Base-by-base conservation (phyloP, 1,284 basidiomycete genomes). In the Apiotrichum mycotoxinovorans region DNA sequence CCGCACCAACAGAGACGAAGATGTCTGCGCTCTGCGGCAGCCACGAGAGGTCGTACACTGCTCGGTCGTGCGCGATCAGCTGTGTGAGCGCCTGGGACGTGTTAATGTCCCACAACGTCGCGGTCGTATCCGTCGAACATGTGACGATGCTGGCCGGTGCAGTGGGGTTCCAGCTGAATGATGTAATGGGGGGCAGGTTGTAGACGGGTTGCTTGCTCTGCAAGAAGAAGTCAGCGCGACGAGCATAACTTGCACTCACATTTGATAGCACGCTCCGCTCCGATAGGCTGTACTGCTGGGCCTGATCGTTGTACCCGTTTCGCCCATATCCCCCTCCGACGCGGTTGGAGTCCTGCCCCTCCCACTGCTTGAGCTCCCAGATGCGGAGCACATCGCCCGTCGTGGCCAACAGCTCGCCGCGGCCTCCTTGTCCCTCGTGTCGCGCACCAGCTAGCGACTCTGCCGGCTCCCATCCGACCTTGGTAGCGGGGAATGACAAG, bases 1-100 rank as follows among this genome's bases (percentile, higher is more conserved):
- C 96, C 15, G 95, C 96, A 25, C 96, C 96, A 22, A 98, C 96
- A 17, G 91, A 95, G 34, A 98, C 94, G 76, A 99, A 99, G 63
- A 98, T 94, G 74, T 98, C 94, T 4, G 90, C 89, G 14, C 91
- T 95, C n/a, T 87, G 85, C 2, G 96, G 96, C n/a, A 97, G 84
- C 95, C 96, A 98, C 41, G 91, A 93, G 60, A 76, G 54, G 48
- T 76, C 74, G 52, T 72, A 76, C 7, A 99, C 96, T 74, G 98
- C 96, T 47, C 92, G 85, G 80, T 99, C 96, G 79, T 99, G 96
- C 0, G 96, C 96, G 73, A 95, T 95, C 65, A 94, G 84, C 75
- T 99, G 96, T 1, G 96, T 98, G 69, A 98, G 85, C 17, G 96
- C 95, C n/a, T 89, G 87, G 20, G 87, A 85, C 2, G 91, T 93